Conservation (phyloP, 2,329 filamentous ascomycete genomes). For the Teratosphaeria nubilosa region DNA sequence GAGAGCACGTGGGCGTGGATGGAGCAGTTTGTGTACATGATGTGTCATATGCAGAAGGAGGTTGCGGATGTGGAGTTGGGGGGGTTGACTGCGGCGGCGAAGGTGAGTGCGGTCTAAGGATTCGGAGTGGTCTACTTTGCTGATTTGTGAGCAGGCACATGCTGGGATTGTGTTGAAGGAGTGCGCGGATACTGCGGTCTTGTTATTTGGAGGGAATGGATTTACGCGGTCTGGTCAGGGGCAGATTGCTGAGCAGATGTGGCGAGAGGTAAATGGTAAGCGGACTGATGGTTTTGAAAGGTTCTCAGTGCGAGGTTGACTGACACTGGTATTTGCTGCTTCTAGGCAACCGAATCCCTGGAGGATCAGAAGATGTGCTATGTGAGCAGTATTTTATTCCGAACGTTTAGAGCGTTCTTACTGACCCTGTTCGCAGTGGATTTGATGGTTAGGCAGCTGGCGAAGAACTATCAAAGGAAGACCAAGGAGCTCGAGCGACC, state of each 20-base stretch:
- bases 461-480: slow-evolving; percentile 56
- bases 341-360: slow-evolving; percentile 20
- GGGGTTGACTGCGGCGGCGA: slow-evolving; percentile 60
- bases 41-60: slow-evolving; percentile 50
- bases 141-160: slow-evolving; percentile 38
- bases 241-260: slow-evolving; percentile 59
- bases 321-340: neutral
- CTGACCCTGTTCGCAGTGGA: slow-evolving; percentile 37
- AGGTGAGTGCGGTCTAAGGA: slow-evolving; percentile 27
- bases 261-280: slow-evolving; percentile 13
- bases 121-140: neutral
- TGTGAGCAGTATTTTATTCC: neutral
- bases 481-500: slow-evolving; percentile 41
- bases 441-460: slow-evolving; percentile 57
- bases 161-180: slow-evolving; percentile 62
- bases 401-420: neutral
- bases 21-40: slow-evolving; percentile 59
- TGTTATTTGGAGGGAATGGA: slow-evolving; percentile 66
- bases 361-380: slow-evolving; percentile 64
- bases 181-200: slow-evolving; percentile 57
- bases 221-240: slow-evolving; percentile 61
- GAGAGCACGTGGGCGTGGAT: slow-evolving; percentile 65
- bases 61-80: slow-evolving; percentile 56
- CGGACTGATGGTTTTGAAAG: slow-evolving; percentile 6
- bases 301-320: too few relatives aligned